phyloP scores from a whole-genome alignment of 768 basidiomycete genomes.

The Boletus reticuloceps region DNA sequence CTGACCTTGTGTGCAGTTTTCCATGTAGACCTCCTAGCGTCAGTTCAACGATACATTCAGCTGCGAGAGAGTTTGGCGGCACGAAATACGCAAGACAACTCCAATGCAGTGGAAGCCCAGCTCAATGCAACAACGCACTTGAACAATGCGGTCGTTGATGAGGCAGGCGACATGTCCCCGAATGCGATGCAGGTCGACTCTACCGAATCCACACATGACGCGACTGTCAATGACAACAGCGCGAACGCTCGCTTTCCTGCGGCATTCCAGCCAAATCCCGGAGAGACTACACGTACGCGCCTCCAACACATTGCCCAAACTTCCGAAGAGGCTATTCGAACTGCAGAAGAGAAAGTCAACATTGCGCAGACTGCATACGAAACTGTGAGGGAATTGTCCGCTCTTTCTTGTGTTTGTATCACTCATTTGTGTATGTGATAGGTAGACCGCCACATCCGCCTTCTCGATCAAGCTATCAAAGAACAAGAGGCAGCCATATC shows the following conservation, averaged over 20 bases:
- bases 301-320: constrained; percentile 58
- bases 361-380: constrained; percentile 69
- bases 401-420: not conserved
- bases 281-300: constrained; percentile 45
- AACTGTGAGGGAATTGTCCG: constrained; percentile 45
- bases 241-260: not conserved
- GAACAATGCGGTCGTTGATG: not conserved
- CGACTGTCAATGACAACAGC: not conserved
- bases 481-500: constrained; percentile 57
- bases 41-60: constrained; percentile 46
- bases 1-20: constrained; percentile 32
- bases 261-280: constrained; percentile 17
- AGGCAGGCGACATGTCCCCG: not conserved
- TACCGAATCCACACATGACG: not conserved
- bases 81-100: not conserved
- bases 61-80: constrained; percentile 31
- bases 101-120: not conserved
- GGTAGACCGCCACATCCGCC: constrained; percentile 78
- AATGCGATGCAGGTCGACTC: constrained; percentile 9
- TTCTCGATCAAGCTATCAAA: constrained; percentile 72
- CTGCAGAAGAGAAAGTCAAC: constrained; percentile 76
- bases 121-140: not conserved
- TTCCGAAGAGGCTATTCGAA: constrained; percentile 57
- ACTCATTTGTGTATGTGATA: constrained; percentile 26
- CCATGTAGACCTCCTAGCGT: constrained; percentile 40